Conservation (phyloP, 1,284 basidiomycete species). For the Moniliella sp. region DNA sequence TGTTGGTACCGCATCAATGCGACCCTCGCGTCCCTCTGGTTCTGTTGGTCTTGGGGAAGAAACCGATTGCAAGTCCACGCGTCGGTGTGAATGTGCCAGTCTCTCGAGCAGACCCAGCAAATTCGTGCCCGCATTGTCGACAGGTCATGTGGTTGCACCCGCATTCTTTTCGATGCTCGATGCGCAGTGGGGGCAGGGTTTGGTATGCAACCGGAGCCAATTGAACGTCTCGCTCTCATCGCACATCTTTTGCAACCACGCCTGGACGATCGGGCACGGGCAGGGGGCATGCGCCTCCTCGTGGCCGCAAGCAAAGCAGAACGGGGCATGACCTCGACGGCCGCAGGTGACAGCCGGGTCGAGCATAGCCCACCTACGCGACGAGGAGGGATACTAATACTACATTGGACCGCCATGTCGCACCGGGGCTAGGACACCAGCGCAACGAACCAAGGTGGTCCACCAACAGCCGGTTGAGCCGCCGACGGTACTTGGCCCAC, state of each 20-base stretch:
- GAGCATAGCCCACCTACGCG: constrained; percentile 39
- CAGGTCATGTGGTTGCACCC: constrained; percentile 47
- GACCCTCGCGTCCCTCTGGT: constrained; percentile 48
- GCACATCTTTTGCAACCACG: constrained; percentile 90
- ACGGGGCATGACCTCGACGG: constrained; percentile 48
- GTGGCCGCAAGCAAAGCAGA: constrained; percentile 37
- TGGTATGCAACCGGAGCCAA: no score
- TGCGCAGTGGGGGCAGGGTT: constrained; percentile 72
- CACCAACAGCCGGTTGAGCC: constrained; percentile 75
- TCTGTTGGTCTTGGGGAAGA: constrained; percentile 54
- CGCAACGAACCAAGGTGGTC: constrained; percentile 59
- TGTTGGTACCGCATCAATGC: neutral
- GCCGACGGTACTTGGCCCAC: constrained; percentile 51
- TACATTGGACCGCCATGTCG: constrained; percentile 64
- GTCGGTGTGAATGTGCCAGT: constrained; percentile 84
- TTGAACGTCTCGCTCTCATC: constrained; percentile 76
- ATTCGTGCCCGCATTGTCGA: constrained; percentile 37
- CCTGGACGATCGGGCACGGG: constrained; percentile 63
- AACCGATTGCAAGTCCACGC: constrained; percentile 97
- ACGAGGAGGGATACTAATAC: constrained; percentile 43
- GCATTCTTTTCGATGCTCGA: constrained; percentile 96
- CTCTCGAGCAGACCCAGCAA: constrained; percentile 51
- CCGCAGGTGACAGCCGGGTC: constrained; percentile 73
- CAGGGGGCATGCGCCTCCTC: constrained; percentile 62
- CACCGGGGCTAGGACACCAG: constrained; percentile 62